These are phyloP conservation scores for Gracilaria gracilis DNA, from an alignment of 23 red algal species.

Conservation along the genomic window DNA sequence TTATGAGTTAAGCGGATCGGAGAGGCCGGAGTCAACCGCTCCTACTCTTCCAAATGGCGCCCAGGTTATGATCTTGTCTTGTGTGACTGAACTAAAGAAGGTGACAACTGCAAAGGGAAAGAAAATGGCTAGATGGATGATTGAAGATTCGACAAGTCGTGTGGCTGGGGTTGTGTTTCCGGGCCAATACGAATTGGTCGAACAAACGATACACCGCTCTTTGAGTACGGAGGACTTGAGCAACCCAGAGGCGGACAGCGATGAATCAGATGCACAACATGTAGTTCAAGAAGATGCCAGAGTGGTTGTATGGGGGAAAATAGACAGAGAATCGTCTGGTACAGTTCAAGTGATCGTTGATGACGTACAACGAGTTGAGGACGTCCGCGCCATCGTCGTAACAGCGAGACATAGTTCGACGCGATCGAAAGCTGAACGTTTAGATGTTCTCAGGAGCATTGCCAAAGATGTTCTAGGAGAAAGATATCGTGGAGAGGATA, in stretches of 20 bases:
- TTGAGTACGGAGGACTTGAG: neutral
- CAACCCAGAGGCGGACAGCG: too few species aligned
- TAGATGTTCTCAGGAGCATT: slow-evolving; percentile 23
- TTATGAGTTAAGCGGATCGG: neutral
- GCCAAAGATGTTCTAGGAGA: slow-evolving; percentile 32
- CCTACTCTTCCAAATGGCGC: slow-evolving; percentile 24
- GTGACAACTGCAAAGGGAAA: slow-evolving; percentile 57
- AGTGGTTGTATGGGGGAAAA: slow-evolving; percentile 79
- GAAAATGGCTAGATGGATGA: slow-evolving; percentile 68
- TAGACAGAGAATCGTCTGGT: slow-evolving; percentile 69
- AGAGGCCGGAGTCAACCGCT: neutral
- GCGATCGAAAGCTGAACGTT: slow-evolving; percentile 25
- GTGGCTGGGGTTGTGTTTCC: slow-evolving; percentile 64
- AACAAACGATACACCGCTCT: neutral
- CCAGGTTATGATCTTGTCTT: slow-evolving; percentile 53
- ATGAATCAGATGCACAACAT: slow-evolving; percentile 14
- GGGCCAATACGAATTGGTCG: slow-evolving; percentile 41
- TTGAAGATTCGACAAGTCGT: slow-evolving; percentile 47
- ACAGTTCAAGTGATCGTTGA: slow-evolving; percentile 74
- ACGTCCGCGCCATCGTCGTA: slow-evolving; percentile 36
- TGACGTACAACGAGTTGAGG: slow-evolving; percentile 69
- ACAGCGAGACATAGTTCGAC: slow-evolving; percentile 38
- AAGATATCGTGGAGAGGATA: neutral
- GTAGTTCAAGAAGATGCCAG: slow-evolving; percentile 70
- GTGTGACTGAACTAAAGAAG: slow-evolving; percentile 46